These are phyloP conservation scores for Trichocomaceae sp. DNA, from an alignment of 2,329 filamentous ascomycete species.

Conservation along the genomic window DNA sequence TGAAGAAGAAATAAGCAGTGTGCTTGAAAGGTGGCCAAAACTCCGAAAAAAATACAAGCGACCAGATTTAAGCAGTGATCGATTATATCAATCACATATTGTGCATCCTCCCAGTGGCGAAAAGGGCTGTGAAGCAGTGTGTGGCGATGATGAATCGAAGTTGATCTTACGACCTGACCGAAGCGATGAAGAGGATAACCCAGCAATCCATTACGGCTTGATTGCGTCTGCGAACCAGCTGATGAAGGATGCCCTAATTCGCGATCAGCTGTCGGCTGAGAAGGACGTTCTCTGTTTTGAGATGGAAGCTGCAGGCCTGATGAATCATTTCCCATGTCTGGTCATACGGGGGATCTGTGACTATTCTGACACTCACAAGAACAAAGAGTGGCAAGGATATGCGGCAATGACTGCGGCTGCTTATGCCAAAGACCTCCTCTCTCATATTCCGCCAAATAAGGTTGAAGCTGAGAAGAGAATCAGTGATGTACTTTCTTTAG, in stretches of 20 bases:
- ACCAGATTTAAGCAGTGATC: no score
- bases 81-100: no score
- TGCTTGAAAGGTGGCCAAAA: no score
- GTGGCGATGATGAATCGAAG: no score
- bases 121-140: no score
- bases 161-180: no score
- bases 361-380: slow-evolving; percentile 31
- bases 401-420: slow-evolving; percentile 22
- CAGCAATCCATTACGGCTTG: slow-evolving; percentile 15
- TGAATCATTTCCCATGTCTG: slow-evolving; percentile 30
- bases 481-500: slow-evolving; percentile 14
- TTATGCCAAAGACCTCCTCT: slow-evolving; percentile 19
- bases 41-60: no score
- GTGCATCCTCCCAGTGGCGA: no score
- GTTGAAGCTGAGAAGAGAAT: slow-evolving; percentile 34
- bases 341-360: slow-evolving; percentile 39
- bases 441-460: slow-evolving; percentile 1
- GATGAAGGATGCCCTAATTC: slow-evolving; percentile 13
- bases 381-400: no score
- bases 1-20: no score
- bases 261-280: slow-evolving; percentile 10
- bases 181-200: neutral
- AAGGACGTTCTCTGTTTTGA: slow-evolving; percentile 22
- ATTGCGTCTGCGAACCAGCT: slow-evolving; percentile 17
- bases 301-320: slow-evolving; percentile 26